Conservation (phyloP, 2,329 filamentous ascomycete genomes). For the Pezizomycotina sp. region DNA sequence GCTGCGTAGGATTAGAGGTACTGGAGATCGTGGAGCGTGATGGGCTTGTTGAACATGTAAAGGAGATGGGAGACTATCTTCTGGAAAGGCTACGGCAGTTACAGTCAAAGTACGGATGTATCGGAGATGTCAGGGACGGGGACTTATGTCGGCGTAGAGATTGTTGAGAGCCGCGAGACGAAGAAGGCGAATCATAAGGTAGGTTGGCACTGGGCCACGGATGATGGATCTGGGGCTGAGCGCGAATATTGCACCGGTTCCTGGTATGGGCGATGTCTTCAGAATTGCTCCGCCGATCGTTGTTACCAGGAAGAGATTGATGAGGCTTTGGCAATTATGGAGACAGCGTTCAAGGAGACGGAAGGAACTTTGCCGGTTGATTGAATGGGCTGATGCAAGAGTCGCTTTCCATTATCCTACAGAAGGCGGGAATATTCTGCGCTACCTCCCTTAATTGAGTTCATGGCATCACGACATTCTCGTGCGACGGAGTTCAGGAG, state of each 20-base stretch:
- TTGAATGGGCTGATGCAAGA: no score
- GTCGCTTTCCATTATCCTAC: no score
- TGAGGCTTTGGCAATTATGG: constrained; percentile 39
- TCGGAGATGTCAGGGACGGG: constrained; percentile 44
- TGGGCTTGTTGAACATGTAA: constrained; percentile 34
- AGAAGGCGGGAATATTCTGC: no score
- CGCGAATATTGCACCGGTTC: constrained; percentile 40
- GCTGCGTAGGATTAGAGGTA: constrained; percentile 43
- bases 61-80: constrained; percentile 33
- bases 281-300: constrained; percentile 45
- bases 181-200: constrained; percentile 36
- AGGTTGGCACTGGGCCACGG: constrained; percentile 33
- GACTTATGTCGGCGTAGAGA: constrained; percentile 43
- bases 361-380: constrained; percentile 27
- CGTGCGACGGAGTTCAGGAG: no score
- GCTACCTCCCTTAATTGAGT: no score
- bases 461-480: no score
- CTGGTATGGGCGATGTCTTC: constrained; percentile 41
- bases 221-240: constrained; percentile 40
- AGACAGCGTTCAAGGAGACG: constrained; percentile 36
- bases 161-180: constrained; percentile 36
- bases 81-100: constrained; percentile 34
- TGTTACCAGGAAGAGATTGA: constrained; percentile 36
- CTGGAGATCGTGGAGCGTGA: constrained; percentile 45
- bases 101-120: constrained; percentile 40